phyloP scores from a whole-genome alignment of 2,329 filamentous ascomycete species.

The Beauveria australis region DNA sequence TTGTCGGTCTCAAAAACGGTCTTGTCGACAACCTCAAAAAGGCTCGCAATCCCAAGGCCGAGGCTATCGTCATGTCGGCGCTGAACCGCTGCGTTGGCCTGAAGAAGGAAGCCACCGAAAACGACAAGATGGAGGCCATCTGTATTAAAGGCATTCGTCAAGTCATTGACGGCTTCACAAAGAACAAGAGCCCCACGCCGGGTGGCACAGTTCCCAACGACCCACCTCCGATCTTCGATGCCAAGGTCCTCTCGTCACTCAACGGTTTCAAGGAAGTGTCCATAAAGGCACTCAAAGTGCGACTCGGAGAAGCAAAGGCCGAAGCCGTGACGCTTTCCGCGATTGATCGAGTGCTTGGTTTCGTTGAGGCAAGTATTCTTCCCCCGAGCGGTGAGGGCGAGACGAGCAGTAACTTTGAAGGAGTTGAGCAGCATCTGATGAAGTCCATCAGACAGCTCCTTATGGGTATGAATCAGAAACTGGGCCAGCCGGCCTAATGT shows the following conservation, averaged over 20 bases:
- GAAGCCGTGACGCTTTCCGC: conserved; percentile 41
- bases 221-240: conserved; percentile 26
- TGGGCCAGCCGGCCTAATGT: conserved; percentile 11
- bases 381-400: conserved; percentile 26
- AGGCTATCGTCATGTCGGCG: conserved; percentile 44
- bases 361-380: conserved; percentile 36
- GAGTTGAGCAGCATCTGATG: conserved; percentile 33
- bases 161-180: conserved; percentile 36
- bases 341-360: conserved; percentile 41
- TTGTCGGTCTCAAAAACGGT: conserved; percentile 39
- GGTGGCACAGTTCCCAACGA: conserved; percentile 20
- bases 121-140: conserved; percentile 39
- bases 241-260: conserved; percentile 34
- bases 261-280: conserved; percentile 39
- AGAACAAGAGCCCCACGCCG: conserved; percentile 27
- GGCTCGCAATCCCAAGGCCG: conserved; percentile 32
- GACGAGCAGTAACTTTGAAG: conserved; percentile 26
- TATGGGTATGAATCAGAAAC: conserved; percentile 31
- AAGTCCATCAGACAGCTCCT: conserved; percentile 32
- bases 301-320: conserved; percentile 32
- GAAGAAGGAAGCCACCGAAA: conserved; percentile 34
- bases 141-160: conserved; percentile 35
- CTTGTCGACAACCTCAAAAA: conserved; percentile 38
- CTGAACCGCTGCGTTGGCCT: conserved; percentile 43
- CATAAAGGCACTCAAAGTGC: conserved; percentile 32